These are phyloP conservation scores for Myrica gale DNA, from an alignment of 306 rosid genomes.

Conservation along the genomic window DNA sequence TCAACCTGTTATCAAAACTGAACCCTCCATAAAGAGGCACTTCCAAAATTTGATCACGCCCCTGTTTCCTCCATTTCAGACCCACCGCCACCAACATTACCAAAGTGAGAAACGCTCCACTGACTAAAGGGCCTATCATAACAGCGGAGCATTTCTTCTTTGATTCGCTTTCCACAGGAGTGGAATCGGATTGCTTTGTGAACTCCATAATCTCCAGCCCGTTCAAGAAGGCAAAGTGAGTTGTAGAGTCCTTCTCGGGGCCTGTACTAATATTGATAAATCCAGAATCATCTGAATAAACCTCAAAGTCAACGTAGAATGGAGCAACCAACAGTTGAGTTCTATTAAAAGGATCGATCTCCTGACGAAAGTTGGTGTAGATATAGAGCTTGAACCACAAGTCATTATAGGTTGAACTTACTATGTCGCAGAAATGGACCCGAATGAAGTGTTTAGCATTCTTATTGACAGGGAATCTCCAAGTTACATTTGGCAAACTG, in stretches of 20 bases:
- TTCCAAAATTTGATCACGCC: conserved; percentile 13
- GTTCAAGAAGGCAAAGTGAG: conserved; percentile 18
- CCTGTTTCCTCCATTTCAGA: conserved; percentile 25
- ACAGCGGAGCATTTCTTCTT: neutral
- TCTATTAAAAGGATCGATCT: accelerated
- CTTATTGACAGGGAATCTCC: conserved; percentile 36
- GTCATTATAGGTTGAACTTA: accelerated
- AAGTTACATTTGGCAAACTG: conserved; percentile 8
- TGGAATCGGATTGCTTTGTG: neutral
- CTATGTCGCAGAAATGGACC: conserved; percentile 39
- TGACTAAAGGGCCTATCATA: conserved; percentile 24
- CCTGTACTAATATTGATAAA: neutral
- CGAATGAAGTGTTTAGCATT: conserved; percentile 28
- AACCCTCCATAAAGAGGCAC: conserved; percentile 28
- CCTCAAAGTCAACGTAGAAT: conserved; percentile 33
- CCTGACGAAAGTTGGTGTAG: neutral
- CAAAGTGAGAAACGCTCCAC: conserved; percentile 19
- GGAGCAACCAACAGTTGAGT: neutral
- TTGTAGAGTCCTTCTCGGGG: accelerated
- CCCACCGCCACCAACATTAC: conserved; percentile 9
- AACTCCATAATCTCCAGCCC: conserved; percentile 49
- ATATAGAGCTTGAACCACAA: neutral
- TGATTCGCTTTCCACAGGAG: neutral
- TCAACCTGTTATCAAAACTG: conserved; percentile 31
- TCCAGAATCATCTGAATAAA: conserved; percentile 32